Evolutionary conservation across 495 filamentous ascomycete genomes (phyloP).

Genomic region (Hypoxylon fragiforme): DNA sequence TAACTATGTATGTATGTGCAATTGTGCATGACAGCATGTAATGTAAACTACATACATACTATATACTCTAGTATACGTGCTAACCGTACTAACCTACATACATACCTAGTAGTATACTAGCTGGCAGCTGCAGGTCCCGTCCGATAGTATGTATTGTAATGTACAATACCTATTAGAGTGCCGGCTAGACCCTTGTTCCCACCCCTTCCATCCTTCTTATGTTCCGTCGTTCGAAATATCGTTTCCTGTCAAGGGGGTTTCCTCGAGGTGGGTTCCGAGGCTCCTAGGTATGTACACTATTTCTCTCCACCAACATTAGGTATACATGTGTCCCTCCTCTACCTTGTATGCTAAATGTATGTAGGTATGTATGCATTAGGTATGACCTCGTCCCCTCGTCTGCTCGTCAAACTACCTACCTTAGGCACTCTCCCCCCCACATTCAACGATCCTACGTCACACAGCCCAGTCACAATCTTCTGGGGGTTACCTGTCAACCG

Average conservation of each 20-base stretch:
- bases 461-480: constrained; percentile 23
- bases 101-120: too few species aligned
- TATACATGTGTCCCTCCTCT: not conserved
- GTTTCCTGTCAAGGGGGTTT: constrained; percentile 19
- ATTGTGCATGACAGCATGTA: too few species aligned
- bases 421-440: too few species aligned
- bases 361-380: too few species aligned
- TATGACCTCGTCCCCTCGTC: not conserved
- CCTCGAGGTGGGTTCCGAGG: not conserved
- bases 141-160: constrained; percentile 10
- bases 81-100: too few species aligned
- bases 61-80: too few species aligned
- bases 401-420: constrained; percentile 14
- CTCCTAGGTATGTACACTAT: too few species aligned
- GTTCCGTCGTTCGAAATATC: not conserved
- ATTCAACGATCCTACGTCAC: constrained; percentile 31
- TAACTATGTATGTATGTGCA: too few species aligned
- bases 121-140: constrained; percentile 11
- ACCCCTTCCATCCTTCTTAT: constrained; percentile 21
- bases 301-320: too few species aligned
- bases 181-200: not conserved
- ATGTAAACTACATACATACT: not conserved
- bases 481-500: constrained; percentile 21
- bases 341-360: not conserved
- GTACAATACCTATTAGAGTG: constrained; percentile 16